Evolutionary conservation across 1,284 basidiomycete species (phyloP), one percentile per base, ranked within the genome.

Genomic region (Austroboletus novae-zelandiae): DNA sequence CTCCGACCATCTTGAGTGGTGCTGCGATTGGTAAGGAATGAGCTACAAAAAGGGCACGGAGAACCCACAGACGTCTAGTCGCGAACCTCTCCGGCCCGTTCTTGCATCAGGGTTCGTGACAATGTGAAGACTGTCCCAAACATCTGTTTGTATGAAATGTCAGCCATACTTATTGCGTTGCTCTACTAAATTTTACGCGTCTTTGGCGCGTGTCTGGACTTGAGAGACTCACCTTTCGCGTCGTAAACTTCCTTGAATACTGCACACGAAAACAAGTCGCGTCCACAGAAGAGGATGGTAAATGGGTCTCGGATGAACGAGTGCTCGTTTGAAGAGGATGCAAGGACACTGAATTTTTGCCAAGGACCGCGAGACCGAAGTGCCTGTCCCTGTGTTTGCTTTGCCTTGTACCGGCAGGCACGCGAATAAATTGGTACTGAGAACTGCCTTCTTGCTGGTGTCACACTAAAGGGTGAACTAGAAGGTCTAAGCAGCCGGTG

Each of bases 241-340:
- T 55, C 51, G 47, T 78, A 55, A 2, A 82, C 46, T 25, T 71
- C 61, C 27, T 71, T 59, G 35, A 83, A 67, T 3, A 81, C 74
- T 1, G 58, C 48, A 46, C 79, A 79, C n/a, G 81, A 83, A 58
- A 83, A 83, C 40, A 72, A 68, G 59, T 83, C 81, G 14, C 79
- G 74, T 41, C 81, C 81, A 51, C 78, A 74, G 61, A 82, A 82
- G 9, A 83, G 65, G 42, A 83, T 68, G 10, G 71, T 68, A 54
- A 75, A 80, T 13, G 67, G 70, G 15, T 57, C 53, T 39, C 45
- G 56, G 41, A 40, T 42, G 15, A 44, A 34, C 9, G 43, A 17
- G 17, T 30, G 51, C 18, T 4, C 34, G 41, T 34, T 35, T 18
- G 40, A 25, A 31, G 37, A 34, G 20, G 43, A 50, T 15, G 20